Percentiles rank a stretch among this genome's conserved stretches.
phyloP scores from a whole-genome alignment of 2,329 filamentous ascomycete genomes.

The Penicillium hordei region DNA sequence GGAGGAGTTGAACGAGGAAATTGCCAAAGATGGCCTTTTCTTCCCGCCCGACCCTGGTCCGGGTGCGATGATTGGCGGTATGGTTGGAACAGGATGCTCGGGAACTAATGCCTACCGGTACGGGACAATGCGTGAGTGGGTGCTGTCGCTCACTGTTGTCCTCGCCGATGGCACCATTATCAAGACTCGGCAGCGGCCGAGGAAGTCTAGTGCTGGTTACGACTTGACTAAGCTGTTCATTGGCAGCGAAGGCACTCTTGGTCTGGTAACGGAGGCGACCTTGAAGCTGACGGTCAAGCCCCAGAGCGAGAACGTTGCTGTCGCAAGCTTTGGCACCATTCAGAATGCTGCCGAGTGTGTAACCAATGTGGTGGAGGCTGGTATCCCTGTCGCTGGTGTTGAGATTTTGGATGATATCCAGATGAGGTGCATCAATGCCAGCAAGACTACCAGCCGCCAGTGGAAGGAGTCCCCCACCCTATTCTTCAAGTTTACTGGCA shows the following conservation, averaged over 20 bases:
- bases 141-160: conserved; percentile 80
- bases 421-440: conserved; percentile 69
- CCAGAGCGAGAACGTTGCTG: conserved; percentile 75
- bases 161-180: conserved; percentile 87
- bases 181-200: conserved; percentile 81
- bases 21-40: conserved; percentile 73
- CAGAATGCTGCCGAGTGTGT: conserved; percentile 77
- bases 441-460: conserved; percentile 46
- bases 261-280: conserved; percentile 86
- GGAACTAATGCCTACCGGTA: conserved; percentile 92
- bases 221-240: conserved; percentile 88
- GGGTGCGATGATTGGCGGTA: conserved; percentile 85
- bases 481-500: conserved; percentile 75
- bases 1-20: conserved; percentile 78
- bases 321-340: conserved; percentile 65
- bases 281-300: conserved; percentile 83
- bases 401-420: conserved; percentile 91
- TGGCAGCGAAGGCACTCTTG: conserved; percentile 87
- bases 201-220: conserved; percentile 89
- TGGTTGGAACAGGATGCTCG: conserved; percentile 53
- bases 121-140: conserved; percentile 94
- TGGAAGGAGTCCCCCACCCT: conserved; percentile 72
- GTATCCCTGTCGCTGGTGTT: conserved; percentile 84
- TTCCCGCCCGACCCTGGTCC: conserved; percentile 91
- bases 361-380: conserved; percentile 73